A percentile compares a stretch with the other conserved stretches of the same genome.
phyloP scores from a whole-genome alignment of 345 rosid genomes.

The Orychophragmus violaceus region DNA sequence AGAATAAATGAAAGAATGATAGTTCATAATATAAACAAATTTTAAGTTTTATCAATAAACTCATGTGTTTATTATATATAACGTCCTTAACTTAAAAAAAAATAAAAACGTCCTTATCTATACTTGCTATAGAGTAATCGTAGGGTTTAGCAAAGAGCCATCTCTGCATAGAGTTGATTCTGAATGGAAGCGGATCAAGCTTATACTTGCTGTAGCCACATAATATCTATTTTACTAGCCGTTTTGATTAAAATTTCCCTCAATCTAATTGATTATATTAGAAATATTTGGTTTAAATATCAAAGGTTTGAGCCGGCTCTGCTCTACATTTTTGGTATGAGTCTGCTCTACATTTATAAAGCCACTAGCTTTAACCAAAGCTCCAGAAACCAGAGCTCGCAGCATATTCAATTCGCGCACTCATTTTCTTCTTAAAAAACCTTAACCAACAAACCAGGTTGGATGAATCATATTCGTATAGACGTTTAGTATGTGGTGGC shows the following conservation, averaged over 20 bases:
- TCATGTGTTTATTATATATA: no score
- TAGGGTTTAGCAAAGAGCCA: neutral
- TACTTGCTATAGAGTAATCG: neutral
- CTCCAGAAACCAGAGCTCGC: neutral
- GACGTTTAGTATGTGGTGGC: neutral
- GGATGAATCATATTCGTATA: neutral
- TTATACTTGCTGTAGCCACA: no score
- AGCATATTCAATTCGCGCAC: neutral
- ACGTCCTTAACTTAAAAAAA: no score
- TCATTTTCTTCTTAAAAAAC: neutral
- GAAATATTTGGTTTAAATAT: neutral
- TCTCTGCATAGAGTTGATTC: no score
- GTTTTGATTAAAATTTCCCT: no score
- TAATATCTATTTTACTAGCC: no score
- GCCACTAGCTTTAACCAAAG: neutral
- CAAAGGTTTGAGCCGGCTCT: no score
- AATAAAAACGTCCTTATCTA: no score
- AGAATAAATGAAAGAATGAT: no score
- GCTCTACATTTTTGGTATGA: neutral
- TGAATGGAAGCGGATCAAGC: no score
- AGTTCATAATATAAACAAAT: no score
- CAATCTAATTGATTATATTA: neutral
- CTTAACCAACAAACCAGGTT: neutral
- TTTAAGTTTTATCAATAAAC: no score
- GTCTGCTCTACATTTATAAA: neutral